Evolutionary conservation across 164 flowering plant species (phyloP), one percentile per base, ranked within the genome.

Genomic region (Houttuynia cordata): DNA sequence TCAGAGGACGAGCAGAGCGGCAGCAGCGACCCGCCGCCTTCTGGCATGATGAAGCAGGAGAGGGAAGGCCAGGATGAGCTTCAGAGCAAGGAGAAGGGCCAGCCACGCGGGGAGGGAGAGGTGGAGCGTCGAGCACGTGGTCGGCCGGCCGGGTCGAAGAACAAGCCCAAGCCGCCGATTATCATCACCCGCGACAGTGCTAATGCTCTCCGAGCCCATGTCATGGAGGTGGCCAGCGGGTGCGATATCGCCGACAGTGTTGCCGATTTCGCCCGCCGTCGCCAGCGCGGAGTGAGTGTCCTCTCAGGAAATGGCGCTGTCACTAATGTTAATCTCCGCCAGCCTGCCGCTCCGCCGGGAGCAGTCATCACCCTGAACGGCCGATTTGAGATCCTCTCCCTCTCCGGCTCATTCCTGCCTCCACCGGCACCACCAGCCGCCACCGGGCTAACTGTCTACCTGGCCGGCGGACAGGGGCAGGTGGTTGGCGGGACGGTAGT

Each of bases 391-490:
- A 87, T 91, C 54, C 62, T 91, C 4, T 91, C 97, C 0, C 83
- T 91, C 15, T 83, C 93, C 0, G 96, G 97, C 0, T 84, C 96
- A 0, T 86, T 86, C 64, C 64, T 91, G 21, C 97, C 97, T 0
- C 93, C 96, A 0, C 96, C 96, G 0, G 97, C 96, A 0, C 97
- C 97, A 0, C 86, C 93, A 0, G 86, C 91, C 0, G 95, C 95
- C 0, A 85, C 93, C 0, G 84, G 87, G 10, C 51, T 91, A 57
- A 87, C 92, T 0, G 79, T 87, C 3, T 87, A 91, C 59, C 45
- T 91, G 18, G 91, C 97, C 0, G 95, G 97, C 1, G 93, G 95
- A 4, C 95, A 87, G 62, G 97, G 95, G 0, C 97, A 87, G 63
- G 93, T 91, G 9, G 85, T 91, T 10, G 97, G 97, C 0, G 97